phyloP scores from a whole-genome alignment of 805 yeast species.

The Metschnikowia rubicola region DNA sequence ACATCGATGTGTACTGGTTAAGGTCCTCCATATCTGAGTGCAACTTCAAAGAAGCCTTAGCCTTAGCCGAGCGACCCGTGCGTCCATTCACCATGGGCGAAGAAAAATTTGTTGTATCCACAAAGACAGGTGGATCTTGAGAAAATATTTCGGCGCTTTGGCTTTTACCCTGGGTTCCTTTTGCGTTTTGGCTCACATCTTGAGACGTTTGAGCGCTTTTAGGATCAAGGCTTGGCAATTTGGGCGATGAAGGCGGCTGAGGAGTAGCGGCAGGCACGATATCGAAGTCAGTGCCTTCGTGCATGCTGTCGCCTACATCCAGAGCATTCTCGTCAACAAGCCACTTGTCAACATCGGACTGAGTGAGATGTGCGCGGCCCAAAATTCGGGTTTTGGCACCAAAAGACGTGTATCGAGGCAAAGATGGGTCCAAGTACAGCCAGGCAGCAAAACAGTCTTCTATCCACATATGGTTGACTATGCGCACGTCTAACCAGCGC shows the following conservation, averaged over 20 bases:
- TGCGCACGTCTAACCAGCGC: slow-evolving; percentile 56
- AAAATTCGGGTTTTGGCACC: not conserved
- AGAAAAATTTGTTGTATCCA: not conserved
- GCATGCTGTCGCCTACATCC: slow-evolving; percentile 26
- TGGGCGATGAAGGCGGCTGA: not conserved
- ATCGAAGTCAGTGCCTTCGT: slow-evolving; percentile 10
- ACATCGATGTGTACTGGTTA: slow-evolving; percentile 54
- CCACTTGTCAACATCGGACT: not conserved
- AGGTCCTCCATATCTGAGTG: slow-evolving; percentile 68
- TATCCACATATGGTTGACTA: slow-evolving; percentile 83
- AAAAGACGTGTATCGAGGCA: slow-evolving; percentile 47
- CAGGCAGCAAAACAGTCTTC: slow-evolving; percentile 72
- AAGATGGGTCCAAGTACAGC: slow-evolving; percentile 46
- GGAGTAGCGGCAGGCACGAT: not conserved
- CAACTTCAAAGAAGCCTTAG: slow-evolving; percentile 60
- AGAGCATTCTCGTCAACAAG: not conserved
- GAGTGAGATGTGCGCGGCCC: slow-evolving; percentile 5
- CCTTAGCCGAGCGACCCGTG: slow-evolving; percentile 54
- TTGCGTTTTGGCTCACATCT: not conserved
- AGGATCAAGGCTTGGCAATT: not conserved
- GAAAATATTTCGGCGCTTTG: not conserved
- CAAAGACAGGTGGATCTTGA: not conserved
- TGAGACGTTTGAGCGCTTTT: not conserved
- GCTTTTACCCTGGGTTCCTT: not conserved
- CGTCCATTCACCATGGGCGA: slow-evolving; percentile 3